These are phyloP conservation scores for Pseudocercospora vitis DNA, from an alignment of 2,329 filamentous ascomycete genomes.

Conservation along the genomic window DNA sequence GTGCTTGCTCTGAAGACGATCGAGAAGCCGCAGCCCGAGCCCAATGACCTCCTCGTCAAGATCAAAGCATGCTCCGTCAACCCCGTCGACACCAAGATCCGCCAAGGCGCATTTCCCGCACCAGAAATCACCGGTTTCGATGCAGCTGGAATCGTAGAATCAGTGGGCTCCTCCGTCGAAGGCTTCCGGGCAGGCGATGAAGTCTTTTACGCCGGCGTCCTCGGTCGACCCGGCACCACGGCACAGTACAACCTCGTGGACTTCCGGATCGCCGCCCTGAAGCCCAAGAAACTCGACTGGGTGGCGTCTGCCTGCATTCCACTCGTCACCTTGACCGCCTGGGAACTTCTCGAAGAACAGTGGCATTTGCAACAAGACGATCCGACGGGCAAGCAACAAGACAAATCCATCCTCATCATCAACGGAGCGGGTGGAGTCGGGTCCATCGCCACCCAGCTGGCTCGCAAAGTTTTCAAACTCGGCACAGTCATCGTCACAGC, in stretches of 20 bases:
- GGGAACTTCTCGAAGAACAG: conserved; percentile 46
- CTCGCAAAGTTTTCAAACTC: conserved; percentile 32
- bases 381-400: conserved; percentile 6
- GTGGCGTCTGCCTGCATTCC: conserved; percentile 47
- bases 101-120: conserved; percentile 32
- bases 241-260: conserved; percentile 48
- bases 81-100: conserved; percentile 43
- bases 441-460: conserved; percentile 48
- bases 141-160: conserved; percentile 43
- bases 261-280: conserved; percentile 41
- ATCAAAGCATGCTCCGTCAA: conserved; percentile 43
- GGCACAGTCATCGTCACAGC: conserved; percentile 44
- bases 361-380: conserved; percentile 43
- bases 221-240: conserved; percentile 44
- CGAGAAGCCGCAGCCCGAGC: conserved; percentile 1
- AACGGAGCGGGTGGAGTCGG: conserved; percentile 51
- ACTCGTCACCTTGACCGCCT: conserved; percentile 48
- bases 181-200: conserved; percentile 47
- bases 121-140: conserved; percentile 47
- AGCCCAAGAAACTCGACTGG: conserved; percentile 43
- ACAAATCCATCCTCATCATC: conserved; percentile 43
- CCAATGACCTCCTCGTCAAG: conserved; percentile 10
- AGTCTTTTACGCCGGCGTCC: conserved; percentile 46
- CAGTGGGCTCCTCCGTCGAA: conserved; percentile 34
- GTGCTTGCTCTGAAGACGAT: conserved; percentile 6